phyloP scores from a whole-genome alignment of 345 rosid genomes.

The Citrus inodora region DNA sequence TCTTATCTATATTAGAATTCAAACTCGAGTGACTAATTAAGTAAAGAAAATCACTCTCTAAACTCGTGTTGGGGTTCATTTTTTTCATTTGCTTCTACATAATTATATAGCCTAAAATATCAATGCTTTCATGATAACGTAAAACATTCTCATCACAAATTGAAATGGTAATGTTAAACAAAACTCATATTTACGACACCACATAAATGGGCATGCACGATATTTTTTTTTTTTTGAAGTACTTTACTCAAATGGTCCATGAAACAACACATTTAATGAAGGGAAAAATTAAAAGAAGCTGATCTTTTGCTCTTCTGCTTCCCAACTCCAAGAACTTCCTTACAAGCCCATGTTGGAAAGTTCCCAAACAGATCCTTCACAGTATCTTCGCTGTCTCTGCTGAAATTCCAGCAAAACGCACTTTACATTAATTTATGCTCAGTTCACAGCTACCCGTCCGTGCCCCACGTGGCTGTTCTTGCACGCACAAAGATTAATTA shows the following conservation, averaged over 20 bases:
- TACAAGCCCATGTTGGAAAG: slow-evolving; percentile 23
- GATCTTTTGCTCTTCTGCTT: slow-evolving; percentile 20
- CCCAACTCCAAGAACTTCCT: slow-evolving; percentile 13
- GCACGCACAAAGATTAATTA: not conserved
- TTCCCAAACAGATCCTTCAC: slow-evolving; percentile 21
- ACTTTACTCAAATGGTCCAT: not conserved
- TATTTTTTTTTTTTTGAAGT: not conserved
- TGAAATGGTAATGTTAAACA: not conserved
- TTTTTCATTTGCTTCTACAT: too few species aligned
- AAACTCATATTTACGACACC: not conserved
- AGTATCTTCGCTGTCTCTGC: slow-evolving; percentile 24
- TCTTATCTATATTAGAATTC: too few species aligned
- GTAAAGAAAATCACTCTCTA: too few species aligned
- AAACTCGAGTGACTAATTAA: too few species aligned
- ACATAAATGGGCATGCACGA: not conserved
- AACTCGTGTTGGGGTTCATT: too few species aligned
- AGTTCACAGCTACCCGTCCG: not conserved
- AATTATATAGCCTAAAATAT: too few species aligned
- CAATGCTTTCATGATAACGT: not conserved
- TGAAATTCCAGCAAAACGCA: slow-evolving; percentile 14
- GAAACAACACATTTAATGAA: not conserved
- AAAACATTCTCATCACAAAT: not conserved
- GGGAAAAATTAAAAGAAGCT: not conserved
- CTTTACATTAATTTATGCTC: not conserved
- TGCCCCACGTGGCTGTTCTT: slow-evolving; percentile 19